Evolutionary conservation across 192 early-diverging fungal species (phyloP).

Genomic region (Podila clonocystis): DNA sequence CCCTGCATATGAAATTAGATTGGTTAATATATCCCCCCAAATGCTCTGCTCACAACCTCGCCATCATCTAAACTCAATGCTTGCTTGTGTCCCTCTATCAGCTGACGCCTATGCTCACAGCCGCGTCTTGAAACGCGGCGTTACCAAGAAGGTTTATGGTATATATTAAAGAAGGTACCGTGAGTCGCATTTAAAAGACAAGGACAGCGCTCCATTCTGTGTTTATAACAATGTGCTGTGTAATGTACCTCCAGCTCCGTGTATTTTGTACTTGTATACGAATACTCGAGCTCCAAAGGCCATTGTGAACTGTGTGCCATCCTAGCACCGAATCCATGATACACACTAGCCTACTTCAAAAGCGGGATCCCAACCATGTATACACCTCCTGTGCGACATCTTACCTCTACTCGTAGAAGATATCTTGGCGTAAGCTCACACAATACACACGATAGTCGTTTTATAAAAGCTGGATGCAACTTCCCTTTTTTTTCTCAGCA

Average conservation of each 20-base stretch:
- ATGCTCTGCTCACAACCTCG: no score
- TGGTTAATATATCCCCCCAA: slow-evolving; percentile 13
- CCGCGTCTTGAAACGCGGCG: slow-evolving; percentile 18
- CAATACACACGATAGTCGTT: slow-evolving; percentile 10
- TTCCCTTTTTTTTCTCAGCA: slow-evolving; percentile 16
- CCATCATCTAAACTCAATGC: no score
- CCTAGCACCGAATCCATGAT: slow-evolving; percentile 11
- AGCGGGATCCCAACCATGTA: slow-evolving; percentile 14
- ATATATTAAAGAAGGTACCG: slow-evolving; percentile 10
- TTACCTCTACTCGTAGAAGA: slow-evolving; percentile 15
- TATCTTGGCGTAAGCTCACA: slow-evolving; percentile 6
- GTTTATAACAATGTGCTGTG: slow-evolving; percentile 4
- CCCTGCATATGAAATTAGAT: slow-evolving; percentile 23
- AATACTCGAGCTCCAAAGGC: slow-evolving; percentile 18
- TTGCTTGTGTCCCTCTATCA: slow-evolving; percentile 10
- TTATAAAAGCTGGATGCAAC: slow-evolving; percentile 26
- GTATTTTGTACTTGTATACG: slow-evolving; percentile 10
- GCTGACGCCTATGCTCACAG: slow-evolving; percentile 17
- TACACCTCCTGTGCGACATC: slow-evolving; percentile 14
- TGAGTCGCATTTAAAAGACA: slow-evolving; percentile 16
- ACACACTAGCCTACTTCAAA: slow-evolving; percentile 12
- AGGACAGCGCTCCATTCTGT: slow-evolving; percentile 11
- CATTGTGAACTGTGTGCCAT: slow-evolving; percentile 18
- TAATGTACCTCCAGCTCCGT: slow-evolving; percentile 16
- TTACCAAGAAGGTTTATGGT: slow-evolving; percentile 8